Base-by-base conservation (phyloP, 306 rosid species). In the Fragaria nilgerrensis region DNA sequence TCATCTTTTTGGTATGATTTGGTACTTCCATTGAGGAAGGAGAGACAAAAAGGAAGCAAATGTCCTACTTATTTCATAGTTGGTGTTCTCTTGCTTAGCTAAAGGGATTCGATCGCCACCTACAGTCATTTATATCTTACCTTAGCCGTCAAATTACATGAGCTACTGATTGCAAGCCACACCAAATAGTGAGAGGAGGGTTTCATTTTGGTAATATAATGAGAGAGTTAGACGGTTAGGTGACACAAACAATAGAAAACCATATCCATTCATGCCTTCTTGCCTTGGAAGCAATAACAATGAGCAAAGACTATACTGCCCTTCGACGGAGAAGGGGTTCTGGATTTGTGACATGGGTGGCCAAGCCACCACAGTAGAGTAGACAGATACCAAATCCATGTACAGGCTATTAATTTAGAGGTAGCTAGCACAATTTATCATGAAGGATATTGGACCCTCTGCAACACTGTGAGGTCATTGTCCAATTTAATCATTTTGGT, bases 281-380 rank as follows among this genome's bases (percentile, higher is more conserved):
- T 79, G 83, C 83, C 86, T 83, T 79, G 47, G 70, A 83, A 83
- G 83, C 86, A 55, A 79, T 72, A n/a, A 4, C 41, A 75, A 39
- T 19, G 7, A 0, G 27, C 4, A 61, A 48, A 50, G 67, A 64
- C 77, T 16, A 9, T 1, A 75, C 44, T 64, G 70, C 77, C 76
- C 79, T 61, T 41, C 27, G 10, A 16, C 44, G 69, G 44, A 63
- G 68, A 41, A 11, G 2, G 44, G 44, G 32, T 25, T 61, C 39
- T 14, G 37, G 29, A 61, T 4, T 22, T 59, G 32, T 64, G 69
- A 34, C 8, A 7, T 8, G n/a, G 4, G 23, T 64, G 39, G 69
- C 69, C 67, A 7, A 64, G 69, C 44, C 69, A 34, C 69, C 23
- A 39, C 12, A 32, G 58, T 47, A 48, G 48, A 67, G 49, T 39